phyloP scores from a whole-genome alignment of 164 flowering plant genomes.

The Taxillus chinensis region DNA sequence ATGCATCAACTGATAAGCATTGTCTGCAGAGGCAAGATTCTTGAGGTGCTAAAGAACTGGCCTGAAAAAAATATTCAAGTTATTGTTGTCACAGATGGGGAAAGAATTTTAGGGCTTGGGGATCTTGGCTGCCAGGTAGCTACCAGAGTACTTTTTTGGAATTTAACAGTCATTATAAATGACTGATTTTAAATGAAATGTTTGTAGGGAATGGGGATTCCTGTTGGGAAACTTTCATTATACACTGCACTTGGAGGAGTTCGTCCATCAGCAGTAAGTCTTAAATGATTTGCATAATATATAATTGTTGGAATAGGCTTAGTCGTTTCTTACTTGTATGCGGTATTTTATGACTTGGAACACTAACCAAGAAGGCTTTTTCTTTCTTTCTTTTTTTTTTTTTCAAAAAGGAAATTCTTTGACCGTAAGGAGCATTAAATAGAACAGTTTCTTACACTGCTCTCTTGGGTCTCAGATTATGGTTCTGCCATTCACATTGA shows the following conservation, averaged over 20 bases:
- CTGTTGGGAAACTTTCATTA: slow-evolving; percentile 37
- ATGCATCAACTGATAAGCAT: neutral
- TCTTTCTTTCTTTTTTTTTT: neutral
- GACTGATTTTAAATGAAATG: neutral
- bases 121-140: slow-evolving; percentile 45
- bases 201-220: slow-evolving; percentile 41
- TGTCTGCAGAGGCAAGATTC: slow-evolving; percentile 29
- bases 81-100: slow-evolving; percentile 47
- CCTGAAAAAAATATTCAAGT: slow-evolving; percentile 43
- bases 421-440: neutral
- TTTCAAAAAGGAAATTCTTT: neutral
- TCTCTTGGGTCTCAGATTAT: too few relatives aligned
- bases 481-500: neutral
- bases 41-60: slow-evolving; percentile 39
- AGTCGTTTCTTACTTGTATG: neutral
- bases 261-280: slow-evolving; percentile 42
- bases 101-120: slow-evolving; percentile 37
- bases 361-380: too few relatives aligned
- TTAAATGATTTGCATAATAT: neutral
- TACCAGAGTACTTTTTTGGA: neutral
- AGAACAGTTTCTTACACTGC: too few relatives aligned
- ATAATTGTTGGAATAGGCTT: too few relatives aligned
- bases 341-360: too few relatives aligned
- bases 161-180: neutral
- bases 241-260: slow-evolving; percentile 47